Conservation (phyloP, 805 yeast species). For the Kuraishia hungarica region DNA sequence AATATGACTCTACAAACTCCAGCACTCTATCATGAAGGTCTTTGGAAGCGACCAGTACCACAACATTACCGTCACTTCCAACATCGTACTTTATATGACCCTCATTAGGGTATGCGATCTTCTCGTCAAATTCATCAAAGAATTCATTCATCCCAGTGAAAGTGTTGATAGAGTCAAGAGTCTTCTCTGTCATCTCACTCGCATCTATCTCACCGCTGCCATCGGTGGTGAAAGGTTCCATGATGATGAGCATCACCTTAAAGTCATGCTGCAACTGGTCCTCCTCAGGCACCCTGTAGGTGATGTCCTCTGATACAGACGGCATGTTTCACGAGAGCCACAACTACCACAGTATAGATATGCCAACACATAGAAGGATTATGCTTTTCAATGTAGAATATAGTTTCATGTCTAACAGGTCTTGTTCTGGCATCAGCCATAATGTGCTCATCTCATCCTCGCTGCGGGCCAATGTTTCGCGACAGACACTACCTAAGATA, state of each 20-base stretch:
- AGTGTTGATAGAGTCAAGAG: slow-evolving; percentile 34
- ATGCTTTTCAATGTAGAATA: too few relatives aligned
- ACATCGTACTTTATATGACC: slow-evolving; percentile 49
- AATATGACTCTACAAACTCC: slow-evolving; percentile 30
- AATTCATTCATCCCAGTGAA: slow-evolving; percentile 40
- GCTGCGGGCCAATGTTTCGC: neutral
- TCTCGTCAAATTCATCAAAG: slow-evolving; percentile 43
- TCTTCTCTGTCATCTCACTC: slow-evolving; percentile 37
- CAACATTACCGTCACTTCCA: slow-evolving; percentile 52
- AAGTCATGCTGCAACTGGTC: slow-evolving; percentile 38
- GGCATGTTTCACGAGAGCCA: neutral
- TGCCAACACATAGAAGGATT: neutral
- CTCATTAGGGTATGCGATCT: slow-evolving; percentile 45
- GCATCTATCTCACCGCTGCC: slow-evolving; percentile 1
- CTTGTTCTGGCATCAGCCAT: neutral
- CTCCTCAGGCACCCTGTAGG: slow-evolving; percentile 12
- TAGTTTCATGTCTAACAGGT: neutral
- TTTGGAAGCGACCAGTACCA: slow-evolving; percentile 38
- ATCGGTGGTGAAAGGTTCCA: slow-evolving; percentile 21
- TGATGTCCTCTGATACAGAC: slow-evolving; percentile 1
- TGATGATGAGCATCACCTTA: slow-evolving; percentile 33
- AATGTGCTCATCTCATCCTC: neutral
- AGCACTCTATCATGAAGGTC: slow-evolving; percentile 29
- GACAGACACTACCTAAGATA: neutral
- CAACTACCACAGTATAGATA: neutral